Percentiles rank a stretch among this genome's conserved stretches.
These are phyloP conservation scores for Talaromyces islandicus DNA, from an alignment of 2,329 filamentous ascomycete genomes.

Conservation along the genomic window DNA sequence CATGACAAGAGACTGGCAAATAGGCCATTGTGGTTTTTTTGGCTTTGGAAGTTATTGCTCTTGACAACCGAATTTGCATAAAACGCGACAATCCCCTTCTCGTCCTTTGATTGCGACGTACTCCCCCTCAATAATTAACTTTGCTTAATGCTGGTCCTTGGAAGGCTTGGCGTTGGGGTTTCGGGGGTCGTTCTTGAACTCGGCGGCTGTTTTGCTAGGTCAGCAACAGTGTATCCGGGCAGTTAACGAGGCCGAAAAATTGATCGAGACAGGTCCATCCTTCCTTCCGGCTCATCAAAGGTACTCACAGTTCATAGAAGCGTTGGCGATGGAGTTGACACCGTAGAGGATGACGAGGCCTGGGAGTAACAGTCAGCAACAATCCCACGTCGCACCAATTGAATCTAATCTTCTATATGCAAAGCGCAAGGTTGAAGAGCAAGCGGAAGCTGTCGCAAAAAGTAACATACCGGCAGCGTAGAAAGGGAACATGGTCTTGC, in stretches of 20 bases:
- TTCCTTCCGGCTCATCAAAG: constrained; percentile 8
- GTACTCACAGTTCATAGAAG: constrained; percentile 72
- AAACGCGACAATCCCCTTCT: background rate
- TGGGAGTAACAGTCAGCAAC: constrained; percentile 31
- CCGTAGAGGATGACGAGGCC: constrained; percentile 85
- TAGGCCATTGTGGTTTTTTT: background rate
- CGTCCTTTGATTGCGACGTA: background rate
- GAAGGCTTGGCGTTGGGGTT: constrained; percentile 50
- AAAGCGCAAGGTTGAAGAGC: background rate
- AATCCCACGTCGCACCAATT: background rate
- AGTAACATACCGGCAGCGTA: constrained; percentile 75
- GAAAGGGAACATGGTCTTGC: constrained; percentile 88
- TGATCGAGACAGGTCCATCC: background rate
- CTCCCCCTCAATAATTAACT: background rate
- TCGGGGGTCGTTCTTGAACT: constrained; percentile 96
- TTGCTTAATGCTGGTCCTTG: constrained; percentile 23
- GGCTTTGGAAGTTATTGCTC: background rate
- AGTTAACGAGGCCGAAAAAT: background rate
- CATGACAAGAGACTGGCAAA: constrained; percentile 17
- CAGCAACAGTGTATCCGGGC: background rate
- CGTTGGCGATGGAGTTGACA: constrained; percentile 74
- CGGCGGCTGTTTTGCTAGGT: constrained; percentile 58
- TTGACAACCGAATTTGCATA: background rate
- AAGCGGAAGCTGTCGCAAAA: background rate
- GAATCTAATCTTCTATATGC: background rate